phyloP scores from a whole-genome alignment of 148 eudicot species.

The Camellia lanceoleosa region DNA sequence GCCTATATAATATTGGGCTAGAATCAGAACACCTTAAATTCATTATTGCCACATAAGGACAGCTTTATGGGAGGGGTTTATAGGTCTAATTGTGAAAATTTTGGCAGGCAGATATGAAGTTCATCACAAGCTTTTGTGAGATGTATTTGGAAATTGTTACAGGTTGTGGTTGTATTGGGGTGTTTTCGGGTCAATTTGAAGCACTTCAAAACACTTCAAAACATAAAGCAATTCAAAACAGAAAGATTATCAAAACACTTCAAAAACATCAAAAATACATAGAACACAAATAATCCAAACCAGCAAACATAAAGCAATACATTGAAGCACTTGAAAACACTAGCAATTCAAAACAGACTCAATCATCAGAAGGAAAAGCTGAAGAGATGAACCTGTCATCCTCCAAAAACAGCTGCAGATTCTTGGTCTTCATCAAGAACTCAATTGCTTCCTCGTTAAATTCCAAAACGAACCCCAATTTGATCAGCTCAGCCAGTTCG shows the following conservation, averaged over 20 bases:
- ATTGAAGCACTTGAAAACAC: neutral
- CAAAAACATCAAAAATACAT: neutral
- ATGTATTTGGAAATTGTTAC: no score
- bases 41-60: no score
- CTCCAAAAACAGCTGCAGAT: conserved; percentile 49
- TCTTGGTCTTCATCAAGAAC: conserved; percentile 53
- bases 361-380: conserved; percentile 26
- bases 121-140: no score
- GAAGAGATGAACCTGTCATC: conserved; percentile 51
- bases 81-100: no score
- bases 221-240: no score
- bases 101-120: no score
- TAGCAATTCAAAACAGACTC: conserved; percentile 9
- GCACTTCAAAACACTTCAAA: no score
- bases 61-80: no score
- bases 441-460: conserved; percentile 52
- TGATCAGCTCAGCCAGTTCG: conserved; percentile 49
- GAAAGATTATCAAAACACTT: neutral
- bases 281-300: neutral
- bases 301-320: neutral
- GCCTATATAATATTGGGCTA: no score
- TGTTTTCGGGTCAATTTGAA: no score
- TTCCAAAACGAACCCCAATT: conserved; percentile 43
- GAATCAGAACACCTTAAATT: no score
- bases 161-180: no score